phyloP scores from a whole-genome alignment of 2,329 filamentous ascomycete genomes.

The Diaporthe amygdali region DNA sequence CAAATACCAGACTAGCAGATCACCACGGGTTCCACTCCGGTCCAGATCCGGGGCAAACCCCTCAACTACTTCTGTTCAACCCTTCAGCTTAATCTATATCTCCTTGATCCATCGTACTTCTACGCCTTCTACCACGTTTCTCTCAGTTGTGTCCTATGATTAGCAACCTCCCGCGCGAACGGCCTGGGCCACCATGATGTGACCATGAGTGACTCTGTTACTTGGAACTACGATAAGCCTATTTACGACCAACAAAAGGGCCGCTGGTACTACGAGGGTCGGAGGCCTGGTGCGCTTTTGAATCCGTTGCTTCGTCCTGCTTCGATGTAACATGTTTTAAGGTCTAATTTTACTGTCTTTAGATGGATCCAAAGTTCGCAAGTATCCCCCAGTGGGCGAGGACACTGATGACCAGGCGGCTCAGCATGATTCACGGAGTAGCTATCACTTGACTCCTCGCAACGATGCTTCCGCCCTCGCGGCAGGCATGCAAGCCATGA shows the following conservation, averaged over 20 bases:
- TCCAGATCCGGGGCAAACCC: neutral
- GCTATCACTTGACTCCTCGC: neutral
- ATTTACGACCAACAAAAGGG: constrained; percentile 10
- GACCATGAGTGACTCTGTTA: constrained; percentile 4
- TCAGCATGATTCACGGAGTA: neutral
- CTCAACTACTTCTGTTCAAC: neutral
- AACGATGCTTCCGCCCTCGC: neutral
- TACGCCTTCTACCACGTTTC: neutral
- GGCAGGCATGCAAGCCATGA: constrained; percentile 12
- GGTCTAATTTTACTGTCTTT: neutral
- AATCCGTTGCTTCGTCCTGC: neutral
- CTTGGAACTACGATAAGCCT: constrained; percentile 6
- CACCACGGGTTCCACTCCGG: constrained; percentile 1
- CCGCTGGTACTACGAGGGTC: constrained; percentile 16
- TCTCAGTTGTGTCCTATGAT: neutral
- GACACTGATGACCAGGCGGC: neutral
- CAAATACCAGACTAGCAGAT: neutral
- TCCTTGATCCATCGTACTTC: neutral
- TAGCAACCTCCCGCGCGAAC: neutral
- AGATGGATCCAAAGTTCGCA: constrained; percentile 10
- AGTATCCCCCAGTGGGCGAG: neutral
- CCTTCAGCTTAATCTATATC: neutral
- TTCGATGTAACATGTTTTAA: neutral
- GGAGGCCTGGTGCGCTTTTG: constrained; percentile 8
- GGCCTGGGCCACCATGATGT: constrained; percentile 10